A percentile compares a stretch with the other conserved stretches of the same genome.
Conservation (phyloP, 108 stramenopile genomes). For the Stephanodiscus minutulus region DNA sequence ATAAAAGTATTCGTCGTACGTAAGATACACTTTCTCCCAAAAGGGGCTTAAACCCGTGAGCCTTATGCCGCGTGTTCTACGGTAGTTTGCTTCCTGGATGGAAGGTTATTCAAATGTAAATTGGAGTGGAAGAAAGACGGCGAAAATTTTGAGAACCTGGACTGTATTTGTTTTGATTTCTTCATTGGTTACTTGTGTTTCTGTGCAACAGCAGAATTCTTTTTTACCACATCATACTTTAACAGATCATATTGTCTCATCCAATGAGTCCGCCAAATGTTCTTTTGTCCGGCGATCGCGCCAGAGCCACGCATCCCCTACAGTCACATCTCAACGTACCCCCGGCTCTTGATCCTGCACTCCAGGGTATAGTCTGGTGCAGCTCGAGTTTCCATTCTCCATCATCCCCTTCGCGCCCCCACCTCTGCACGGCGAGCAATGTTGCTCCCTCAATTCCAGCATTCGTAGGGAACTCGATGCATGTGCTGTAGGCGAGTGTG, state of each 20-base stretch:
- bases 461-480: slow-evolving; percentile 72
- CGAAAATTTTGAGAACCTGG: too few relatives aligned
- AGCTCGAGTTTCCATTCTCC: slow-evolving; percentile 72
- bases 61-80: too few relatives aligned
- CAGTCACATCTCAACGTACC: slow-evolving; percentile 79
- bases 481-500: slow-evolving; percentile 67
- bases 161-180: too few relatives aligned
- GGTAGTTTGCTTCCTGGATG: too few relatives aligned
- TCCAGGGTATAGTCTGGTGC: slow-evolving; percentile 88
- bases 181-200: too few relatives aligned
- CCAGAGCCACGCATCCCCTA: slow-evolving; percentile 82
- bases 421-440: slow-evolving; percentile 73
- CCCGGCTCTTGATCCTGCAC: slow-evolving; percentile 59
- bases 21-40: too few relatives aligned
- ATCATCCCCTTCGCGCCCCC: slow-evolving; percentile 39
- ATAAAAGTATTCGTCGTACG: too few relatives aligned
- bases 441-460: slow-evolving; percentile 58
- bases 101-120: too few relatives aligned
- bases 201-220: too few relatives aligned
- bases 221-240: not conserved
- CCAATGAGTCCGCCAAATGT: slow-evolving; percentile 76
- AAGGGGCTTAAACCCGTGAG: too few relatives aligned
- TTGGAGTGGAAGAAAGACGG: too few relatives aligned
- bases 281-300: slow-evolving; percentile 49
- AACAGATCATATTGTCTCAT: slow-evolving; percentile 5